phyloP scores from a whole-genome alignment of 1,284 basidiomycete species.

The Ustilago bromivora region DNA sequence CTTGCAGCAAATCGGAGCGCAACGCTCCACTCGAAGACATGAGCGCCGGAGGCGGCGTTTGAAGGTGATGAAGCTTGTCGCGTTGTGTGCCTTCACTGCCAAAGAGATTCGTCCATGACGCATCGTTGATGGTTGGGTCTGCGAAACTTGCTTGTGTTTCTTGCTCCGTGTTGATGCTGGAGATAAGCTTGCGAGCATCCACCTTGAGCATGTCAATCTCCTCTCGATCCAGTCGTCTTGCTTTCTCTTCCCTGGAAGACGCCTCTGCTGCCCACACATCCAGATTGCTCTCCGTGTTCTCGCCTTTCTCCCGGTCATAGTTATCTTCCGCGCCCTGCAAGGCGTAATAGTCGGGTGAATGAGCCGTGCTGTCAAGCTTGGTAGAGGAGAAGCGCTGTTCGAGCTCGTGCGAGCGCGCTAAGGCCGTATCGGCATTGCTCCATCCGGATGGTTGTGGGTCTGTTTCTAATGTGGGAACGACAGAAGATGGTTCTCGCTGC shows the following conservation, averaged over 20 bases:
- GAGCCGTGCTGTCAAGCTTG: not conserved
- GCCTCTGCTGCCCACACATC: constrained; percentile 46
- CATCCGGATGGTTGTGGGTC: constrained; percentile 10
- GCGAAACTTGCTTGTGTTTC: constrained; percentile 36
- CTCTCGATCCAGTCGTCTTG: constrained; percentile 32
- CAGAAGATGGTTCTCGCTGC: not conserved
- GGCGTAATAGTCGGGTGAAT: not conserved
- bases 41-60: constrained; percentile 28
- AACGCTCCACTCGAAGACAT: constrained; percentile 28
- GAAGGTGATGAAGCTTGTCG: constrained; percentile 31
- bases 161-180: constrained; percentile 20
- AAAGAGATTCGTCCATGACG: constrained; percentile 33
- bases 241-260: constrained; percentile 26
- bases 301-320: not conserved
- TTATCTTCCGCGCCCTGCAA: not conserved
- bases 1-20: constrained; percentile 13
- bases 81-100: constrained; percentile 43
- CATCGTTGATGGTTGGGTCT: constrained; percentile 11
- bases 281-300: constrained; percentile 7
- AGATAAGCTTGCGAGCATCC: constrained; percentile 40
- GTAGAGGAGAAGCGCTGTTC: constrained; percentile 11
- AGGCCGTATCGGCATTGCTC: constrained; percentile 9
- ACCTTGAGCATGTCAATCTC: constrained; percentile 44
- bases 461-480: not conserved
- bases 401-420: not conserved